Evolutionary conservation across 495 filamentous ascomycete genomes (phyloP), one percentile per base, ranked within the genome.

Genomic region (Aspergillus campestris): DNA sequence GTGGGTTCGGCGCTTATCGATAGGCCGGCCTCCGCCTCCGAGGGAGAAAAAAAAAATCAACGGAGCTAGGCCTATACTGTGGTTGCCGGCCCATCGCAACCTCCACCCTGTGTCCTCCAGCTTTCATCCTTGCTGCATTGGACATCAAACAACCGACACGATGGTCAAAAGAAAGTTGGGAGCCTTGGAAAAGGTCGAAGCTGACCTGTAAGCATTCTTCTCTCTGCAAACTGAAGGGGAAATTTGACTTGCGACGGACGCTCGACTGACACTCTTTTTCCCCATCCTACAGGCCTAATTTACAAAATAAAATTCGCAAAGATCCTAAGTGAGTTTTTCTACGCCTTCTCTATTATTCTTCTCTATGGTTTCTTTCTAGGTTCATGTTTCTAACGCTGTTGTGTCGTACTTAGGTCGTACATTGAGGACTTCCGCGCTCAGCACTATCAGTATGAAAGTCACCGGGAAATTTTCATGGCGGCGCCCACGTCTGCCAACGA

Each of bases 171-270:
- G 88, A 64, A 91, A 90, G 69, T 70, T 94, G 33, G 86, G 84
- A 30, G 90, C 90, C 34, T 77, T 95, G 57, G 89, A 96, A 69
- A 96, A 96, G 75, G 81, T 94, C 53, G 90, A 96, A 56, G 89
- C 88, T 28, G 89, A 95, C 61, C 61, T 95, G 76, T 85, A 48
- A 55, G 78, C 67, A 34, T 31, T 34, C 34, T 31, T 45, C 36
- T 27, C 13, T 31, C 30, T 4, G 18, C 18, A 1, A 4, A 24
- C 24, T 30, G 29, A 47, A 15, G 12, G 29, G 42, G 42, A 38
- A 35, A 54, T 41, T 61, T 52, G 42, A 33, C 47, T 45, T 35
- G 35, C 55, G 55, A 62, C 60, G 60, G 42, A 55, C 53, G 45
- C 35, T 34, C 48, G 39, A 15, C 48, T 40, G 18, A 24, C 18